phyloP scores from a whole-genome alignment of 2,329 filamentous ascomycete genomes.

The Ophiocordyceps sinensis region DNA sequence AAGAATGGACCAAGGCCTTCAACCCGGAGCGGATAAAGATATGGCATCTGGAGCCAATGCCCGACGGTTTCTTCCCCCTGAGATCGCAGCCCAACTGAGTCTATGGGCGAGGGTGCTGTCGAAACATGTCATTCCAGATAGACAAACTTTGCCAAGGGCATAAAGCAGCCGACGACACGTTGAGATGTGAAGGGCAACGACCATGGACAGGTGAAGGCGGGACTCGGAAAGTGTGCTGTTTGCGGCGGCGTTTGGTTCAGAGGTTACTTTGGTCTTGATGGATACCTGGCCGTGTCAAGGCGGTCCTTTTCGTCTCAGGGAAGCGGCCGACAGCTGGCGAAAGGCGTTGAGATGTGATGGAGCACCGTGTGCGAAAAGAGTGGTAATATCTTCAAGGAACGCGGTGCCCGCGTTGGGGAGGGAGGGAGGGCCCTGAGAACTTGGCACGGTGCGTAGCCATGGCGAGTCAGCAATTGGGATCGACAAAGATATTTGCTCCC shows the following conservation, averaged over 20 bases:
- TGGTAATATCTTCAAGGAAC: no score
- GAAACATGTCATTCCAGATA: not conserved
- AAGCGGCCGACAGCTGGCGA: not conserved
- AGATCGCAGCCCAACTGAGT: constrained; percentile 39
- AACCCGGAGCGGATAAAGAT: constrained; percentile 25
- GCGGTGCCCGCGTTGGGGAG: no score
- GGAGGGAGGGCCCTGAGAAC: no score
- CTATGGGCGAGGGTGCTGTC: not conserved
- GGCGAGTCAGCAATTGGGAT: no score
- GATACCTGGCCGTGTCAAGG: not conserved
- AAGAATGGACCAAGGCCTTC: constrained; percentile 39
- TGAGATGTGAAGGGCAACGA: not conserved
- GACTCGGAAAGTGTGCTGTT: constrained; percentile 1
- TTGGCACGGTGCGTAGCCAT: no score
- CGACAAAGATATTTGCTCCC: no score
- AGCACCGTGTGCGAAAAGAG: not conserved
- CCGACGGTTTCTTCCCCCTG: constrained; percentile 40
- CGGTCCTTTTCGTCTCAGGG: not conserved
- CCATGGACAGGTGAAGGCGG: not conserved
- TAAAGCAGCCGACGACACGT: no score
- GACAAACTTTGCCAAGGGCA: no score
- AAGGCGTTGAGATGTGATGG: not conserved
- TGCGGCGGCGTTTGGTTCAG: constrained; percentile 2
- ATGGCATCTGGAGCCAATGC: constrained; percentile 49
- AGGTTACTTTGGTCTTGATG: not conserved